Evolutionary conservation across 768 basidiomycete species (phyloP).

Genomic region (Kwoniella dendrophila): DNA sequence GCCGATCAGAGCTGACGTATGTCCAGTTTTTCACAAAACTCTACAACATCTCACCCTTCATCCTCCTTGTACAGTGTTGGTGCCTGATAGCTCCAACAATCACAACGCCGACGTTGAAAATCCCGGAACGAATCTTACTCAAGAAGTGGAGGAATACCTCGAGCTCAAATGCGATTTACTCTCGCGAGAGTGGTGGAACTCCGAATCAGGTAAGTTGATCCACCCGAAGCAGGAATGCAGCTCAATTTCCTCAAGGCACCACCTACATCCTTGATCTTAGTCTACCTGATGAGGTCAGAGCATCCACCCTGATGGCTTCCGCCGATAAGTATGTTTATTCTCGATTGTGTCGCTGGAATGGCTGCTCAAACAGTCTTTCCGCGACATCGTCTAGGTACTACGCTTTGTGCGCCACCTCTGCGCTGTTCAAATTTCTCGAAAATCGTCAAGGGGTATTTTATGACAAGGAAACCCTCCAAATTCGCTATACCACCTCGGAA

Average conservation of each 20-base stretch:
- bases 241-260: not conserved
- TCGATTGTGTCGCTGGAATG: not conserved
- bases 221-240: not conserved
- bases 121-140: not conserved
- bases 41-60: conserved; percentile 11
- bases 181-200: conserved; percentile 5
- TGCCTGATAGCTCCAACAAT: conserved; percentile 1
- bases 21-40: conserved; percentile 7
- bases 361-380: not conserved
- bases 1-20: not conserved
- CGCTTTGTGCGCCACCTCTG: conserved; percentile 79
- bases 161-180: conserved; percentile 5
- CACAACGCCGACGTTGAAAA: not conserved
- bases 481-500: conserved; percentile 70
- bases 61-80: conserved; percentile 6
- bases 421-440: conserved; percentile 84
- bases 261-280: conserved; percentile 69
- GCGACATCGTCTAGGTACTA: conserved; percentile 67
- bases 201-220: conserved; percentile 7
- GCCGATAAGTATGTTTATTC: conserved; percentile 69
- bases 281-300: conserved; percentile 77
- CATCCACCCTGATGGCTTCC: conserved; percentile 74
- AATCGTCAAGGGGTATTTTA: conserved; percentile 67
- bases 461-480: conserved; percentile 59
- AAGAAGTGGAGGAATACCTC: conserved; percentile 8